Base-by-base conservation (phyloP, 1,284 basidiomycete genomes). In the Trichosporon faecale region DNA sequence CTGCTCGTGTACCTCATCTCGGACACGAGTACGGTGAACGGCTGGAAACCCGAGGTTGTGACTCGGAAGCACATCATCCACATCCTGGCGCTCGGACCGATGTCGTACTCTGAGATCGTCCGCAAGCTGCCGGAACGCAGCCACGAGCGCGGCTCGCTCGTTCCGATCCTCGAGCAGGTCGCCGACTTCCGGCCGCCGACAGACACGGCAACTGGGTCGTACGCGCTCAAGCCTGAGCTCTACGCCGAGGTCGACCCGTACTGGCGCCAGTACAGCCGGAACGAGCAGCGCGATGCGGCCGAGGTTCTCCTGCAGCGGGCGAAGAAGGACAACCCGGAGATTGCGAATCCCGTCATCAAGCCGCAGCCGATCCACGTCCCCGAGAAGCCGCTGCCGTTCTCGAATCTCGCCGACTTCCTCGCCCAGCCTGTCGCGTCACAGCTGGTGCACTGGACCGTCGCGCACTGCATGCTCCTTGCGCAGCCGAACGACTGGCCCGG, bases 201-300 rank as follows among this genome's bases (percentile, higher is more conserved):
- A 9, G 81, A 82, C 49, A 86, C 89, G 1, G 94, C 97, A 75
- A 87, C 88, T 0, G 97, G 97, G 0, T 86, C 89, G 44, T 99
- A 98, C 84, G 91, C 95, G 76, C 88, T 99, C 70, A 91, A 91
- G 78, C 89, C 94, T 35, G 92, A 92, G 76, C 87, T 86, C 31
- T 95, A 89, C 79, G 90, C 90, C 73, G 91, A 98, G 74, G 91
- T 99, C 73, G 92, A 98, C 77, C 95, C 95, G 0, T 97, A 95
- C 85, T 98, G 96, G 86, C 93, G 91, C 80, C 95, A 98, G 79
- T 99, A 97, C 83, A 91, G 93, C 12, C 88, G 95, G 35, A 99
- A 99, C 83, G 92, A 95, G 79, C 89, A 95, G 57, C 94, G 98
- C 77, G 93, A 95, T 79, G 95, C 94, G n/a, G 94, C 96, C 76